Evolutionary conservation across 2,329 filamentous ascomycete genomes (phyloP).

Genomic region (Zarea fungicola): DNA sequence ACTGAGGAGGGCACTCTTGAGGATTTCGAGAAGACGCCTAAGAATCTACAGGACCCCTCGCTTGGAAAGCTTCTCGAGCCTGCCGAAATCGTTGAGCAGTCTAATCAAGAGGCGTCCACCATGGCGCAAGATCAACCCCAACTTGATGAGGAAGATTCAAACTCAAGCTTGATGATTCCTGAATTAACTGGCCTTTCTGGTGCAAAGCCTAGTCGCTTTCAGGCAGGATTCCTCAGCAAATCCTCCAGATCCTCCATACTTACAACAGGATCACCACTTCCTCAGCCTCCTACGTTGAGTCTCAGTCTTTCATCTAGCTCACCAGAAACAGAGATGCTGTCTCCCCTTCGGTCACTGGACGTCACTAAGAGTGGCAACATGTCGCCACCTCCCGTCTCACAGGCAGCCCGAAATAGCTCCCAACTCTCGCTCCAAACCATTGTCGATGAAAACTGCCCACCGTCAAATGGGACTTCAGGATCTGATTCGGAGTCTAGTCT

Average conservation of each 20-base stretch:
- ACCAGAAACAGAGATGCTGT: conserved; percentile 25
- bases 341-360: conserved; percentile 47
- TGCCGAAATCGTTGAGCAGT: conserved; percentile 30
- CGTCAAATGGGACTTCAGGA: conserved; percentile 31
- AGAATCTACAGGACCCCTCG: conserved; percentile 54
- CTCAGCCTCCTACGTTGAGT: conserved; percentile 50
- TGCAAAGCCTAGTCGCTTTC: conserved; percentile 70
- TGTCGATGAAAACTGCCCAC: conserved; percentile 49
- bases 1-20: conserved; percentile 76
- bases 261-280: conserved; percentile 55
- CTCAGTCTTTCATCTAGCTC: conserved; percentile 48
- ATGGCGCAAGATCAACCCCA: conserved; percentile 8
- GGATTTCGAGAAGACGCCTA: conserved; percentile 87
- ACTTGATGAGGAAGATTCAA: conserved; percentile 40
- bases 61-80: conserved; percentile 47
- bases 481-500: conserved; percentile 45
- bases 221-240: conserved; percentile 77
- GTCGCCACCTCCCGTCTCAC: conserved; percentile 37
- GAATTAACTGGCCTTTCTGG: conserved; percentile 29
- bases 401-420: conserved; percentile 26
- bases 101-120: conserved; percentile 10
- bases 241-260: conserved; percentile 34
- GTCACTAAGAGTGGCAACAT: conserved; percentile 46
- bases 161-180: conserved; percentile 54
- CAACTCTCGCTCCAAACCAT: conserved; percentile 32